Base-by-base conservation (phyloP, 805 yeast species). In the Debaryomyces tyrocola region DNA sequence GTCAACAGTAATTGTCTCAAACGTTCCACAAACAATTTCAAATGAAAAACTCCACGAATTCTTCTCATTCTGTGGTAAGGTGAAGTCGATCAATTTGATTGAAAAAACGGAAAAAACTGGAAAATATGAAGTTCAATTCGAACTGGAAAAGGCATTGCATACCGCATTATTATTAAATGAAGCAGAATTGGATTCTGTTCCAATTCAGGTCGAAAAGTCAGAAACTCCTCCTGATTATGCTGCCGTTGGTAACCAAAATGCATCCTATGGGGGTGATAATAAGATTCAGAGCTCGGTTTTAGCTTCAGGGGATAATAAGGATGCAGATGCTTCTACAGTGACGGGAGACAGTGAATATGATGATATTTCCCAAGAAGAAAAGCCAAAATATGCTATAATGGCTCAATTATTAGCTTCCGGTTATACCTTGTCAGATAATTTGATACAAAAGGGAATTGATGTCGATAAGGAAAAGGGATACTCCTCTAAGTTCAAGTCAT, bases 371-470 rank as follows among this genome's bases (percentile, higher is more conserved):
- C 95, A 87, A 67, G 95, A 87, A 58, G 80, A 79, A 49, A 87
- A 87, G 69, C 95, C 95, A 46, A 85, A 85, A 59, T 66, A 82
- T 46, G 81, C 89, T 15, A 82, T 87, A 48, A 70, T 86, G 67
- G 92, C 94, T 1, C 92, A 87, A 64, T 78, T 84, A 56, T 70
- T 87, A 49, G 75, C 89, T 28, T 78, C 82, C n/a, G 95, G 95
- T 4, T 87, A 87, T 60, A 77, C 74, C 15, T 64, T 87, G 37
- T 75, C 84, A 40, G 94, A 87, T 62, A 66, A 74, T 42, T 67
- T 85, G 41, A 70, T 87, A 37, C 74, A 78, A 47, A 77, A 76
- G 58, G 86, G 89, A 18, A 73, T 84, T 43, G 80, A 74, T 15
- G 71, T 83, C 51, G 94, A 87, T 63, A 73, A 82, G 52, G 70